Evolutionary conservation across 495 filamentous ascomycete genomes (phyloP), one percentile per base, ranked within the genome.

Genomic region (Schizothecium vesticola): DNA sequence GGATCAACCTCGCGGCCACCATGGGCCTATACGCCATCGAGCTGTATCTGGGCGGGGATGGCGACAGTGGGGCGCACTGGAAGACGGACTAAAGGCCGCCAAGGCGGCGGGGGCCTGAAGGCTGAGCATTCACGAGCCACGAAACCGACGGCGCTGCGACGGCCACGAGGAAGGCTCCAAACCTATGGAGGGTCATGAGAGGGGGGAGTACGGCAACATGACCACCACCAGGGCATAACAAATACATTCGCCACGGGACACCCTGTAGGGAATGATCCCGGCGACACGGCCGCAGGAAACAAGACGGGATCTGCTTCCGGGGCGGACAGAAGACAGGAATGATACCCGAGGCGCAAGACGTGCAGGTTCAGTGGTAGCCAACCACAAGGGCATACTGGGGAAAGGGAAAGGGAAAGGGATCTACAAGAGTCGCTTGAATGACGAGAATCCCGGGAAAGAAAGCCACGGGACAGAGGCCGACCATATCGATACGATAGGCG

Each of bases 11-110:
- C 60, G 90, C 87, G 21, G 88, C 87, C 58, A 97, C 93, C 0
- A 96, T 97, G 89, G 86, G 85, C 8, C 76, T 97, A 24, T 99
- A 98, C 75, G 90, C 92, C 1, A 81, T 98, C 58, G 94, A 98
- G 79, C 79, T 97, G 31, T 92, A 91, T 71, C 82, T 97, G 2
- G 91, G 92, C 0, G 89, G 91, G 59, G 88, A 92, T 59, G 31
- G 91, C 90, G 74, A 87, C 85, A 55, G 85, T 84, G 58, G 78
- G 91, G 68, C 88, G 85, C 94, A 98, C 75, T 97, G 94, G 93
- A 99, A 97, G 80, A 86, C 88, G 21, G 95, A 99, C 78, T 97
- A 66, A 70, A 13, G n/a, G 61, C 66, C 29, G 25, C 28, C 16
- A 19, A 24, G 22, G 5, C n/a, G 43, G 43, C 43, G 43, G 43